These are phyloP conservation scores for Turritis glabra DNA, from an alignment of 345 rosid species.

Conservation along the genomic window DNA sequence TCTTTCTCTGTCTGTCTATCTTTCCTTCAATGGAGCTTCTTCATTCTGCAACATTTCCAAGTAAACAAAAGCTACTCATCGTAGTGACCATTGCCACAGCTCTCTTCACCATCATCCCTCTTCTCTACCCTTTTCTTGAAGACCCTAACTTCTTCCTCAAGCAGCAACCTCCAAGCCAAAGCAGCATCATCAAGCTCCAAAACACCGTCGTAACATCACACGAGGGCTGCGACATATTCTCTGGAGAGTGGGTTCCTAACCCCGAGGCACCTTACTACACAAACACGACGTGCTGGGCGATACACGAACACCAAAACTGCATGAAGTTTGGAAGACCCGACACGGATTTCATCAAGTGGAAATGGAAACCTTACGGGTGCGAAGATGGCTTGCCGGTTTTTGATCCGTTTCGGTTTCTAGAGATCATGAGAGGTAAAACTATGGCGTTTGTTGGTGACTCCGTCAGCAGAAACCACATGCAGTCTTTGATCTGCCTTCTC, in stretches of 20 bases:
- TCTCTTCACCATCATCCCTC: slow-evolving; percentile 38
- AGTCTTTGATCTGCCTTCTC: slow-evolving; percentile 91
- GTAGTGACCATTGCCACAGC: slow-evolving; percentile 27
- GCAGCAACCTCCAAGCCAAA: slow-evolving; percentile 34
- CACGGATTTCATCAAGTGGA: slow-evolving; percentile 68
- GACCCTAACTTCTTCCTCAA: slow-evolving; percentile 44
- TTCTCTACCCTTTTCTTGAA: slow-evolving; percentile 38
- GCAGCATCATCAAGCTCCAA: slow-evolving; percentile 28
- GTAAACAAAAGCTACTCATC: slow-evolving; percentile 39
- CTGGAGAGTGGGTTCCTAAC: slow-evolving; percentile 84
- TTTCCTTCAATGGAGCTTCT: slow-evolving; percentile 40
- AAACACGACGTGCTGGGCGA: slow-evolving; percentile 88
- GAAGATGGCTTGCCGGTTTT: slow-evolving; percentile 55
- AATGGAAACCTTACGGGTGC: slow-evolving; percentile 82
- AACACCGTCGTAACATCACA: background rate
- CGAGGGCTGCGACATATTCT: slow-evolving; percentile 59
- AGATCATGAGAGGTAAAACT: slow-evolving; percentile 67
- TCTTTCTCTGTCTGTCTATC: slow-evolving; percentile 24
- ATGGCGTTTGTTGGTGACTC: slow-evolving; percentile 94
- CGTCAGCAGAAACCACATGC: slow-evolving; percentile 89
- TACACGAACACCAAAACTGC: slow-evolving; percentile 97
- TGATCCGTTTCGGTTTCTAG: slow-evolving; percentile 72
- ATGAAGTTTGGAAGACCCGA: slow-evolving; percentile 88
- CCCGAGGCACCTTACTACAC: slow-evolving; percentile 80
- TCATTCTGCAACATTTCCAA: slow-evolving; percentile 29